These are phyloP conservation scores for Plantago elongata DNA, from an alignment of 257 asterid genomes.

Conservation along the genomic window DNA sequence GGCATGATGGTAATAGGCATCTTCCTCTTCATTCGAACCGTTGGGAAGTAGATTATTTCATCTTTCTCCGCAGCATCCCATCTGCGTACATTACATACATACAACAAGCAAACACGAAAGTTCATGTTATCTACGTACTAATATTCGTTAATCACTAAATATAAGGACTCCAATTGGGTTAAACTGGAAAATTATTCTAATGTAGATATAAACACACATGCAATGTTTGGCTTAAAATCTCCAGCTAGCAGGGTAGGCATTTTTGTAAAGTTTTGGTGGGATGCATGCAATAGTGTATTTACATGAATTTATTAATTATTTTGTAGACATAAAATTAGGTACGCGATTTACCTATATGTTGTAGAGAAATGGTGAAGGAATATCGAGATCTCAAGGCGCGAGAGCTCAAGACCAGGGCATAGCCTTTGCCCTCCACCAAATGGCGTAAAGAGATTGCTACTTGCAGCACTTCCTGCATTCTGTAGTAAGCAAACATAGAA, in stretches of 20 bases:
- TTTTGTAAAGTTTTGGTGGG: not conserved
- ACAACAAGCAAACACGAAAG: conserved; percentile 18
- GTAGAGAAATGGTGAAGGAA: conserved; percentile 88
- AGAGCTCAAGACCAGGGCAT: conserved; percentile 88
- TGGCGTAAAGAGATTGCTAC: conserved; percentile 69
- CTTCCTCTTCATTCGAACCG: conserved; percentile 85
- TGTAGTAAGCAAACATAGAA: conserved; percentile 20
- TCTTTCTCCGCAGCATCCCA: conserved; percentile 84
- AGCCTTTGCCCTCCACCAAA: conserved; percentile 99
- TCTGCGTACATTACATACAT: conserved; percentile 30
- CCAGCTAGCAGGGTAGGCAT: not conserved
- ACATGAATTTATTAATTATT: too few relatives aligned
- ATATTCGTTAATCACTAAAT: not conserved
- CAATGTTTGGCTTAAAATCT: too few relatives aligned
- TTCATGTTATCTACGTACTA: conserved; percentile 29
- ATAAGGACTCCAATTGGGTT: not conserved
- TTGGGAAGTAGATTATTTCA: conserved; percentile 78
- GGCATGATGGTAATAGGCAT: conserved; percentile 78
- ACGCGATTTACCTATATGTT: conserved; percentile 51
- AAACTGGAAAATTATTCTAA: not conserved
- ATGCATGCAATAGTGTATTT: too few relatives aligned
- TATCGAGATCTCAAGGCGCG: conserved; percentile 84
- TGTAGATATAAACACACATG: too few relatives aligned
- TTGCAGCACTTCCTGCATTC: conserved; percentile 41
- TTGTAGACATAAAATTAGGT: not conserved